Conservation (phyloP, 257 asterid species). For the Solanum clarkiae region DNA sequence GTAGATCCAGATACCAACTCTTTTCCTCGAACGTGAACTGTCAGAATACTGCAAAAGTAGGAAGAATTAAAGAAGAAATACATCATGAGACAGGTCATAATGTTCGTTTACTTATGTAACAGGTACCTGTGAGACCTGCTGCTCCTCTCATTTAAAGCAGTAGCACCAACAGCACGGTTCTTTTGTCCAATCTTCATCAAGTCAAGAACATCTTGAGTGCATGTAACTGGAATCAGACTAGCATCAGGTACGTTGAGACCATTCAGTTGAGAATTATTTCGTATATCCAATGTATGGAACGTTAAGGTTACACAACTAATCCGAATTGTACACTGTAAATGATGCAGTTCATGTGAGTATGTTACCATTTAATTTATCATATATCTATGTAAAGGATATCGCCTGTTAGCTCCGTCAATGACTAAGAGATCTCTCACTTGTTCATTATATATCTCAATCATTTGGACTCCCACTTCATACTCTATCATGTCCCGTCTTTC, state of each 20-base stretch:
- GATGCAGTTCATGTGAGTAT: background rate
- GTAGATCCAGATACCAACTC: conserved; percentile 66
- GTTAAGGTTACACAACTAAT: conserved; percentile 35
- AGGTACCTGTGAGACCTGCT: conserved; percentile 83
- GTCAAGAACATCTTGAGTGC: conserved; percentile 86
- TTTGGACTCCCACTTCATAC: conserved; percentile 85
- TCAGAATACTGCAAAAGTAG: conserved; percentile 51
- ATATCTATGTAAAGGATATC: conserved; percentile 56
- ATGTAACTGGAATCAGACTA: conserved; percentile 52
- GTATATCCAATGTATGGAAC: conserved; percentile 54
- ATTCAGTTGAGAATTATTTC: conserved; percentile 82
- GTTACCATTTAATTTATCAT: background rate
- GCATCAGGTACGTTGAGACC: conserved; percentile 97
- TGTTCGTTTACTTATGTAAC: background rate
- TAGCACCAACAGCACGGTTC: conserved; percentile 88
- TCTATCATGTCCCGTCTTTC: conserved; percentile 48
- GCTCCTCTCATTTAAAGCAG: conserved; percentile 80
- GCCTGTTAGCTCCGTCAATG: conserved; percentile 51
- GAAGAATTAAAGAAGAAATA: background rate
- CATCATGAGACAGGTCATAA: background rate
- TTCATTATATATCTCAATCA: conserved; percentile 89
- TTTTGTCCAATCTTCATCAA: conserved; percentile 72
- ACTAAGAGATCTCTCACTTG: conserved; percentile 95
- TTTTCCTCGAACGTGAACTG: conserved; percentile 83
- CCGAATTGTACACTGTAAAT: background rate